These are phyloP conservation scores for Lachancea meyersii DNA, from an alignment of 805 yeast genomes.

Conservation along the genomic window DNA sequence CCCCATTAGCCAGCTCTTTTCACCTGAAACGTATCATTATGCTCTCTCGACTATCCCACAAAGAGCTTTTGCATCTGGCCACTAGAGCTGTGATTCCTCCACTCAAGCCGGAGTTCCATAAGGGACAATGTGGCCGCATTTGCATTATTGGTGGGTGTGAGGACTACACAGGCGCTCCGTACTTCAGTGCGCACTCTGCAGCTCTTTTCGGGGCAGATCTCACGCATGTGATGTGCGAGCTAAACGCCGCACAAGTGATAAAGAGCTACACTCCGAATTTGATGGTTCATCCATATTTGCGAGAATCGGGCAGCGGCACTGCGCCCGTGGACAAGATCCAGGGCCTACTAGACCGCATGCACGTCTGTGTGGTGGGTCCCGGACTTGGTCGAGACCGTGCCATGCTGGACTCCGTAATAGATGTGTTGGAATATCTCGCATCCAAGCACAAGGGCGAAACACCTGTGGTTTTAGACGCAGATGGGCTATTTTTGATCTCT, in stretches of 20 bases:
- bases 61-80: slow-evolving; percentile 46
- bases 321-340: slow-evolving; percentile 52
- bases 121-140: slow-evolving; percentile 85
- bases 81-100: slow-evolving; percentile 64
- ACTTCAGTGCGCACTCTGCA: slow-evolving; percentile 78
- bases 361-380: slow-evolving; percentile 85
- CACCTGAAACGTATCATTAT: too few species aligned
- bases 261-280: slow-evolving; percentile 86
- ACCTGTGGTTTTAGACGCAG: slow-evolving; percentile 87
- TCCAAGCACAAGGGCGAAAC: slow-evolving; percentile 49
- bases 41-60: slow-evolving; percentile 18
- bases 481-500: slow-evolving; percentile 67
- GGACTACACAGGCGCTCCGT: slow-evolving; percentile 97
- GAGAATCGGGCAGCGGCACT: slow-evolving; percentile 36
- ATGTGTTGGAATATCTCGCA: slow-evolving; percentile 40
- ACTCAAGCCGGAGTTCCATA: slow-evolving; percentile 60
- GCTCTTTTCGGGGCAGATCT: slow-evolving; percentile 83
- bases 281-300: slow-evolving; percentile 91
- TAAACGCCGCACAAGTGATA: slow-evolving; percentile 69
- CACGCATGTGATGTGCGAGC: slow-evolving; percentile 84
- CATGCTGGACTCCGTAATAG: slow-evolving; percentile 56
- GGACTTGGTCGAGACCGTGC: slow-evolving; percentile 81
- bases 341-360: slow-evolving; percentile 55
- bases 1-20: too few species aligned
- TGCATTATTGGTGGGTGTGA: slow-evolving; percentile 91